A percentile compares a stretch with the other conserved stretches of the same genome.
phyloP scores from a whole-genome alignment of 2,329 filamentous ascomycete species.

The Cladosporium velox region DNA sequence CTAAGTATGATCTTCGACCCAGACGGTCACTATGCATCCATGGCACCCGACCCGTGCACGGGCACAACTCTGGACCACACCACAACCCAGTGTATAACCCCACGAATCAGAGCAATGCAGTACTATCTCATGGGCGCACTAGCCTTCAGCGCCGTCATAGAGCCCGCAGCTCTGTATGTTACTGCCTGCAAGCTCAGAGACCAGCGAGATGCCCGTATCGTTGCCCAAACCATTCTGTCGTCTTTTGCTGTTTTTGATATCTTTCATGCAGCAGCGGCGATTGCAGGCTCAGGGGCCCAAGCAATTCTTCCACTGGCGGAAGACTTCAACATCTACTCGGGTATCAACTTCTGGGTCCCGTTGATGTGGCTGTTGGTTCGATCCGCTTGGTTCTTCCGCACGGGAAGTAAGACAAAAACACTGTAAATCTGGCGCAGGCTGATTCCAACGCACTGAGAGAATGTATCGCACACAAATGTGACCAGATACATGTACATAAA shows the following conservation, averaged over 20 bases:
- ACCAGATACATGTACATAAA: background rate
- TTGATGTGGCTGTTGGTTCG: background rate
- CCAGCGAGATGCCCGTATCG: background rate
- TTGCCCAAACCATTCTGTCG: background rate
- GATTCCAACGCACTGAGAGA: no score
- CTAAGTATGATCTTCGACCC: background rate
- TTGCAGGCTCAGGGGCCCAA: background rate
- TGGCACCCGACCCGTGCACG: background rate
- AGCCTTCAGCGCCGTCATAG: conserved; percentile 12
- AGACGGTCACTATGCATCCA: background rate
- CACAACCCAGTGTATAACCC: background rate
- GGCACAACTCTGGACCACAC: background rate
- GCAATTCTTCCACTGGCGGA: background rate
- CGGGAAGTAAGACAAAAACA: background rate
- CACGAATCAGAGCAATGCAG: background rate
- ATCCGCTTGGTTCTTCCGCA: background rate
- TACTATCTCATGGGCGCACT: conserved; percentile 11
- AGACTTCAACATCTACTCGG: background rate
- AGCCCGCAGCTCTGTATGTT: background rate
- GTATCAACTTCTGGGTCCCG: background rate
- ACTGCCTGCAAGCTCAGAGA: background rate
- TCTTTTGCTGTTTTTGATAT: conserved; percentile 1
- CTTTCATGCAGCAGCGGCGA: background rate
- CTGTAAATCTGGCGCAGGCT: background rate
- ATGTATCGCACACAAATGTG: no score